Evolutionary conservation across 441 rosid species (phyloP).

Genomic region (Gossypium schwendimanii): DNA sequence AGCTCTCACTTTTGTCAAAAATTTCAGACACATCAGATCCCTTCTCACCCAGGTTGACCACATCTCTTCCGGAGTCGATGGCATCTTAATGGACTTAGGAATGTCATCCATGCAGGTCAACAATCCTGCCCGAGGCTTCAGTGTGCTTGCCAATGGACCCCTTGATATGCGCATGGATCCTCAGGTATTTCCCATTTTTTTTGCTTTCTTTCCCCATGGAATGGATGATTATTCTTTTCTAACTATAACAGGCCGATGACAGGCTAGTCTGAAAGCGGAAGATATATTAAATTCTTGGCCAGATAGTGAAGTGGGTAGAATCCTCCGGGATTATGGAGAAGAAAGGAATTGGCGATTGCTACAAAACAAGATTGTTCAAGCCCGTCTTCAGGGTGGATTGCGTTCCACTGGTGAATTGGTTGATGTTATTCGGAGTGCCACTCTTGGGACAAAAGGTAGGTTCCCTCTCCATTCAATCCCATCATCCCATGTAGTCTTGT

Average conservation of each 20-base stretch:
- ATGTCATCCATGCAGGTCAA: constrained; percentile 95
- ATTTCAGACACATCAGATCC: constrained; percentile 55
- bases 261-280: constrained; percentile 17
- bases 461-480: not conserved
- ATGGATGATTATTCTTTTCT: not conserved
- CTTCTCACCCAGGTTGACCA: constrained; percentile 40
- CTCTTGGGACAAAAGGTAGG: constrained; percentile 47
- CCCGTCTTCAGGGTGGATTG: constrained; percentile 65
- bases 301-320: constrained; percentile 60
- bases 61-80: constrained; percentile 59
- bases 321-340: constrained; percentile 80
- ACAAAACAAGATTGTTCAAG: constrained; percentile 59
- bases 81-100: constrained; percentile 89
- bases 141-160: constrained; percentile 75
- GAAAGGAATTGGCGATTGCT: constrained; percentile 76
- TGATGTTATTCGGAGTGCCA: constrained; percentile 46
- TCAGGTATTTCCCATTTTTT: constrained; percentile 32
- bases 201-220: not conserved
- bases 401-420: constrained; percentile 77
- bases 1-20: constrained; percentile 43
- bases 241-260: not conserved
- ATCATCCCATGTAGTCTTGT: not conserved
- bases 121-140: constrained; percentile 82
- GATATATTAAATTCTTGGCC: constrained; percentile 91
- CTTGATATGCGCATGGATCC: constrained; percentile 99